Evolutionary conservation across 2,329 filamentous ascomycete species (phyloP), one percentile per base, ranked within the genome.

Genomic region (Teratosphaeria destructans): DNA sequence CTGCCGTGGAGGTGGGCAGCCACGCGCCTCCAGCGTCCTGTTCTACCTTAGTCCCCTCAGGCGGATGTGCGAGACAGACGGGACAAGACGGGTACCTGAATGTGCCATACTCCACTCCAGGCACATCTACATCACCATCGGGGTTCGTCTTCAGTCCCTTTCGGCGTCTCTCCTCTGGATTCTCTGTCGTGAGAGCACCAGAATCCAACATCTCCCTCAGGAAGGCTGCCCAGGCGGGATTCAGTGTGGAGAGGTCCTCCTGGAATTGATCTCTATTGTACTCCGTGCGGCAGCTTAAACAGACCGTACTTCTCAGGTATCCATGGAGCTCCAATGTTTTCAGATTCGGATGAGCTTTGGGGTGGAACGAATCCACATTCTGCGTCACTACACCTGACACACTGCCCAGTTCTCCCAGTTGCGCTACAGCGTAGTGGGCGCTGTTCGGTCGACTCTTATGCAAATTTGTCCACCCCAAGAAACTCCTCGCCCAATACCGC

Each of bases 361-460:
- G 79, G 74, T 99, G 94, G 72, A 99, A 95, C 2, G 91, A 96
- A 75, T 99, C 94, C 57, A 99, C 94, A 71, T 97, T 97, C 72
- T 99, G 94, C 49, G 94, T 97, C 66, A 99, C 85, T 61, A 96
- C 89, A 57, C 79, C 84, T 60, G 81, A 82, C 52, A 96, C 78
- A 56, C 91, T 75, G 2, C 91, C 92, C 65, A 94, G 77, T 4
- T 81, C 74, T 2, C 84, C 88, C 39, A 97, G 77, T 63, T 87
- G 81, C 57, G 83, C 81, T 59, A 97, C 82, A 2, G 92, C 90
- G 71, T 83, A 80, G 75, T 99, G 94, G 1, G 85, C 86, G 3
- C 78, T 76, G 70, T 97, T 97, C 12, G 93, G 92, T 60, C 77
- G 78, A n/a, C 90, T 89, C 62, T 84, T 86, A 69, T 88, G 78